Percentiles rank a stretch among this genome's conserved stretches.
Conservation (phyloP, 257 asterid species). For the Solanum gandarillasii region DNA sequence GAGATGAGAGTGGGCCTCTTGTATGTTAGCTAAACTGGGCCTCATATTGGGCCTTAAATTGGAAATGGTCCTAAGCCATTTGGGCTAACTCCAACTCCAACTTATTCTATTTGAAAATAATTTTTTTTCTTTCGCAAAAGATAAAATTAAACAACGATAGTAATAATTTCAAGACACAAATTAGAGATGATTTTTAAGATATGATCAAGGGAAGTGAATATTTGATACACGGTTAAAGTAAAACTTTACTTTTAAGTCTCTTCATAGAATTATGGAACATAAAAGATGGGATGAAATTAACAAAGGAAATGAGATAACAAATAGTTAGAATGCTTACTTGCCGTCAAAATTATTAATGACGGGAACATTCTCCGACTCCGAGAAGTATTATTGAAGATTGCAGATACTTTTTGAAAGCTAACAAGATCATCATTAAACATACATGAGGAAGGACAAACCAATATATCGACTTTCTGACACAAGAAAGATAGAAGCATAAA, state of each 20-base stretch:
- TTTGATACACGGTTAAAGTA: no score
- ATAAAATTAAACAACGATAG: no score
- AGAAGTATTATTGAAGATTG: not conserved
- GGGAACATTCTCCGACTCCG: not conserved
- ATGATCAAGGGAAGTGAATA: not conserved
- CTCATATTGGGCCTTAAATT: not conserved
- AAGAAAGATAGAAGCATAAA: not conserved
- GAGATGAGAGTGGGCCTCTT: not conserved
- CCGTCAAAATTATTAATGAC: not conserved
- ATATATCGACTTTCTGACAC: not conserved
- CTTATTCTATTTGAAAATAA: no score
- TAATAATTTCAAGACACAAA: no score
- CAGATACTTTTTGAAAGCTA: not conserved
- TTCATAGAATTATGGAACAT: no score
- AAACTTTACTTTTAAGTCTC: no score
- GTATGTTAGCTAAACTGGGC: not conserved
- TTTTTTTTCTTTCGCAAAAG: no score
- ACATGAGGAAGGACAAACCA: not conserved
- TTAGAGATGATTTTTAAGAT: not conserved
- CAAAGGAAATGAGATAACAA: not conserved
- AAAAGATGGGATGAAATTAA: not conserved
- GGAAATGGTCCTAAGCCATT: not conserved
- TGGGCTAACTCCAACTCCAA: no score
- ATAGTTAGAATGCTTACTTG: not conserved
- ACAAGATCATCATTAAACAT: not conserved